Base-by-base conservation (phyloP, 2,329 filamentous ascomycete genomes). In the Aulographum hederae region DNA sequence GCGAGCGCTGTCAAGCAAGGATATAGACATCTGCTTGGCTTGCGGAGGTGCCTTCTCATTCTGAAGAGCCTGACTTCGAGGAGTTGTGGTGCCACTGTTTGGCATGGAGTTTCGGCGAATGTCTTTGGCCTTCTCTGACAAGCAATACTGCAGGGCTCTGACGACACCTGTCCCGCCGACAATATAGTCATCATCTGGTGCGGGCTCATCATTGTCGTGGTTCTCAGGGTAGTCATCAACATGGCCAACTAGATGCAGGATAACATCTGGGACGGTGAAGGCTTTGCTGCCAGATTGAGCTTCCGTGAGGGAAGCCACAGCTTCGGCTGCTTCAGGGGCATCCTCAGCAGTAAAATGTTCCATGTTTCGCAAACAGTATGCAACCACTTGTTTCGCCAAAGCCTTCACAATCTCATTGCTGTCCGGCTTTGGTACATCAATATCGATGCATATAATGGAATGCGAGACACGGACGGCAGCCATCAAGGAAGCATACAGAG, bases 121-220 rank as follows among this genome's bases (percentile, higher is more conserved):
- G 39, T 68, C 58, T 18, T 69, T 69, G 33, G 77, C 73, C 37
- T 79, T 72, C 47, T 92, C 91, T 43, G 82, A 76, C 31, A 98
- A 61, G 45, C 85, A 93, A 44, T 91, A 91, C 33, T 81, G 75
- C 28, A 98, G 62, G 4, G 89, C 89, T 56, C 93, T 94, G 30
- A 92, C 86, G 2, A 98, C 82, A 17, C 86, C 89, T 1, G 84
- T 93, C 12, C 86, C 86, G 14, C 86, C 85, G 44, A 95, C 89
- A 28, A 95, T 84, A 52, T 95, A 95, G 51, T 94, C 82, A 36
- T 92, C 78, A 41, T 93, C 82, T 0, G 84, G 79, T 5, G 82
- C 77, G 8, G 73, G 63, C 3, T 76, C 71, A 27, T 71, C 35
- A 15, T 75, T 68, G 28, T 76, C 72, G 15, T 69, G 52, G 30